phyloP scores from a whole-genome alignment of 164 flowering plant genomes.

The Warburgia ugandensis region DNA sequence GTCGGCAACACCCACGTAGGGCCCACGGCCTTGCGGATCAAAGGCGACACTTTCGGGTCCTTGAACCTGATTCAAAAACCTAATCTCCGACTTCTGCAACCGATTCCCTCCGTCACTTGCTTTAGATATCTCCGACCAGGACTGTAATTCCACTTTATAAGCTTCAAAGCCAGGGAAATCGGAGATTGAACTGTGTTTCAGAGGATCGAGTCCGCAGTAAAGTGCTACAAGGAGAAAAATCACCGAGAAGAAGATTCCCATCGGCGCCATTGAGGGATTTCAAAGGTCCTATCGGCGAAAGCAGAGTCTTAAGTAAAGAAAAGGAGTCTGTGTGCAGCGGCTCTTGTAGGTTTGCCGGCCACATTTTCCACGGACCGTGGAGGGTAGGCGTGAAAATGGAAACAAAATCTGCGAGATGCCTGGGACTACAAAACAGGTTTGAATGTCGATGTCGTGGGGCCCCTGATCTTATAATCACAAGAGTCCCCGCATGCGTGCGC shows the following conservation, averaged over 20 bases:
- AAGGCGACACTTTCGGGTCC: slow-evolving; percentile 91
- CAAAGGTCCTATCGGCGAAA: too few species aligned
- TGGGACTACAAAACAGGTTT: too few species aligned
- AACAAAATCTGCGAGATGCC: too few species aligned
- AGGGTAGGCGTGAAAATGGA: too few species aligned
- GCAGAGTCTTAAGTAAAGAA: too few species aligned
- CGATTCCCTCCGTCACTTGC: slow-evolving; percentile 37
- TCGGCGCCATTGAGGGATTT: slow-evolving; percentile 21
- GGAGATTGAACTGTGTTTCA: slow-evolving; percentile 52
- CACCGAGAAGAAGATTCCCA: slow-evolving; percentile 25
- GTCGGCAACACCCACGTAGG: slow-evolving; percentile 91
- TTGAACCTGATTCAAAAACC: slow-evolving; percentile 59
- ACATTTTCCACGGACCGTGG: too few species aligned
- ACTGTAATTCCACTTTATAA: slow-evolving; percentile 35
- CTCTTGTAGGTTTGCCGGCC: too few species aligned
- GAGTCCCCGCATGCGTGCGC: too few species aligned
- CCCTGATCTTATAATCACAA: too few species aligned
- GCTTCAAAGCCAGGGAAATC: slow-evolving; percentile 61
- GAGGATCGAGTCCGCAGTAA: slow-evolving; percentile 71
- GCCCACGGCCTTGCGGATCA: slow-evolving; percentile 82
- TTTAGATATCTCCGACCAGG: slow-evolving; percentile 42
- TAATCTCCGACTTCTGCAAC: slow-evolving; percentile 70
- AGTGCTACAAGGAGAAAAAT: slow-evolving; percentile 42
- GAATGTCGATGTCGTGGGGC: too few species aligned
- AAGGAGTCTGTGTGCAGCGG: too few species aligned